These are phyloP conservation scores for Globisporangium cystogenes DNA, from an alignment of 352 stramenopile species.

Conservation along the genomic window DNA sequence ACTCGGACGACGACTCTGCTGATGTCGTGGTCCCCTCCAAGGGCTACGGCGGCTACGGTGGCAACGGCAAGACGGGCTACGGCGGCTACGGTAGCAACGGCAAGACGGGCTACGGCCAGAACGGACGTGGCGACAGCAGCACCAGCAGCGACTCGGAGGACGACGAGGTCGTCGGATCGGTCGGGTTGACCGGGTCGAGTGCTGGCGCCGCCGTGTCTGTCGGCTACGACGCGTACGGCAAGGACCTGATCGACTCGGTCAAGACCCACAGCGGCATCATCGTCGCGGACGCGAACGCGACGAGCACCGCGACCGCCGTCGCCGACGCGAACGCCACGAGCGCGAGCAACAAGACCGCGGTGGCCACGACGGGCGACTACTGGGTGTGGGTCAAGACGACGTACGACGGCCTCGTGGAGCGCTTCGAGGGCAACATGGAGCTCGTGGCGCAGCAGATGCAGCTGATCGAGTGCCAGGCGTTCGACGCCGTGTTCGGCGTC, in stretches of 20 bases:
- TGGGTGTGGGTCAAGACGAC: constrained; percentile 57
- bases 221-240: constrained; percentile 31
- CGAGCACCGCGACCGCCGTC: constrained; percentile 9
- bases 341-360: constrained; percentile 22
- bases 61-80: not conserved
- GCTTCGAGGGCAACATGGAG: constrained; percentile 55
- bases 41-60: not conserved
- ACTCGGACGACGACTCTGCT: constrained; percentile 35
- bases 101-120: not conserved
- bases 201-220: constrained; percentile 30
- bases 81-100: not conserved
- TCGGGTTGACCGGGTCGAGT: constrained; percentile 11
- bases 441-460: constrained; percentile 57
- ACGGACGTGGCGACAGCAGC: not conserved
- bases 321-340: constrained; percentile 34
- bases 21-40: constrained; percentile 4
- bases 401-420: constrained; percentile 46
- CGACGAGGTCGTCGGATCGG: constrained; percentile 14
- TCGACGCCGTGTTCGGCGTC: constrained; percentile 42
- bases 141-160: constrained; percentile 13
- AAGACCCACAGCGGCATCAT: constrained; percentile 49
- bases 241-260: constrained; percentile 19
- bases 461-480: constrained; percentile 57
- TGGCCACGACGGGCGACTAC: constrained; percentile 51
- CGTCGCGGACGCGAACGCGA: constrained; percentile 23